phyloP scores from a whole-genome alignment of 2,329 filamentous ascomycete species.

The Arthroderma uncinatum region DNA sequence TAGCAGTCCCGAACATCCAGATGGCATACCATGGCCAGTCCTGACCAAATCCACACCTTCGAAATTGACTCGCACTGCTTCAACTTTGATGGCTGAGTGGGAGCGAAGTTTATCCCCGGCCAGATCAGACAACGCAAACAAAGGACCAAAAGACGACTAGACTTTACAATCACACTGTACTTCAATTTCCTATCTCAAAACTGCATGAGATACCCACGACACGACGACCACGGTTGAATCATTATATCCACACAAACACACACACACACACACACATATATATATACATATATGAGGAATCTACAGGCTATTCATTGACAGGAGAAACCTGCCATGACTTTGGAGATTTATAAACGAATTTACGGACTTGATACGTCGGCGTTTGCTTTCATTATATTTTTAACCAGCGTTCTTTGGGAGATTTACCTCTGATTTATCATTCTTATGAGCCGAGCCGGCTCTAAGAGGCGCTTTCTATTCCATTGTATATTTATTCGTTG shows the following conservation, averaged over 20 bases:
- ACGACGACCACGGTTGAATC: background rate
- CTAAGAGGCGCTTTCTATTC: background rate
- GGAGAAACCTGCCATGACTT: background rate
- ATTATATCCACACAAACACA: too few species aligned
- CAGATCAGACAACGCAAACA: background rate
- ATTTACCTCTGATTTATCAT: background rate
- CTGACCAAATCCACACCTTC: slow-evolving; percentile 62
- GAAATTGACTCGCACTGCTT: slow-evolving; percentile 72
- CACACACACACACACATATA: too few species aligned
- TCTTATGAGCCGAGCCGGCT: background rate
- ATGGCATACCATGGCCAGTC: slow-evolving; percentile 52
- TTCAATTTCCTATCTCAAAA: background rate
- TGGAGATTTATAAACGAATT: background rate
- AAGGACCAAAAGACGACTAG: slow-evolving; percentile 4
- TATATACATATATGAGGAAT: background rate
- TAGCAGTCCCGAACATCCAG: slow-evolving; percentile 26
- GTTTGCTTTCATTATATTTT: background rate
- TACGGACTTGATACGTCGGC: background rate
- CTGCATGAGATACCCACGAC: background rate
- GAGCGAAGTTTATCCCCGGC: slow-evolving; percentile 59
- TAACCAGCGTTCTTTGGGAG: background rate
- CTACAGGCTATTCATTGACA: background rate
- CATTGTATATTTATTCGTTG: background rate
- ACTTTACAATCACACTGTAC: background rate
- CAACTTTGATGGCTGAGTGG: slow-evolving; percentile 80